Conservation (phyloP, 2,329 filamentous ascomycete species). For the Pseudogymnoascus sp. region DNA sequence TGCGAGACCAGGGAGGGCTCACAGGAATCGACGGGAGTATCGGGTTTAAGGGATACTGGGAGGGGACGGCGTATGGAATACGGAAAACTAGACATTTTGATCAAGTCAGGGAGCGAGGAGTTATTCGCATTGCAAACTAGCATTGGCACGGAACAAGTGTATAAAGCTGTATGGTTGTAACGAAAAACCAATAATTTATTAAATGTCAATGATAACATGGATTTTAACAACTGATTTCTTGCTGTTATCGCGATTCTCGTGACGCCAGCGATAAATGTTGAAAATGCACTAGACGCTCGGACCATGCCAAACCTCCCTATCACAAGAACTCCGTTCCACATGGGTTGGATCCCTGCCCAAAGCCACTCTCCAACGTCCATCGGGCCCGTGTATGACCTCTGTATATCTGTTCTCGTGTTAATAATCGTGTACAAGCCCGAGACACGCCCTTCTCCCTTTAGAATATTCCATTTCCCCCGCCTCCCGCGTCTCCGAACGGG, state of each 20-base stretch:
- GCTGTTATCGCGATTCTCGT: not conserved
- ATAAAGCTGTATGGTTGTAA: conserved; percentile 5
- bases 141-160: not conserved
- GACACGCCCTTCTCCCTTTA: not conserved
- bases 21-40: conserved; percentile 9
- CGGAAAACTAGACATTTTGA: not conserved
- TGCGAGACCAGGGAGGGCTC: not conserved
- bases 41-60: not conserved
- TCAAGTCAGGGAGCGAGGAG: not conserved
- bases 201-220: not conserved
- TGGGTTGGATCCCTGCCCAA: conserved; percentile 5
- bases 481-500: not conserved
- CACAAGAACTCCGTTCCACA: not conserved
- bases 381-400: conserved; percentile 8
- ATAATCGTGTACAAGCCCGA: not conserved
- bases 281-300: not conserved
- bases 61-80: not conserved
- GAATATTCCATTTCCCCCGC: not conserved
- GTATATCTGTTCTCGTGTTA: not conserved
- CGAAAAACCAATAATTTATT: not conserved
- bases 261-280: not conserved
- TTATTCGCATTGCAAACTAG: not conserved
- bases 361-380: conserved; percentile 1
- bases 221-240: not conserved
- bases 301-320: conserved; percentile 4